Evolutionary conservation across 148 eudicot species (phyloP).

Genomic region (Gaultheria prostrata): DNA sequence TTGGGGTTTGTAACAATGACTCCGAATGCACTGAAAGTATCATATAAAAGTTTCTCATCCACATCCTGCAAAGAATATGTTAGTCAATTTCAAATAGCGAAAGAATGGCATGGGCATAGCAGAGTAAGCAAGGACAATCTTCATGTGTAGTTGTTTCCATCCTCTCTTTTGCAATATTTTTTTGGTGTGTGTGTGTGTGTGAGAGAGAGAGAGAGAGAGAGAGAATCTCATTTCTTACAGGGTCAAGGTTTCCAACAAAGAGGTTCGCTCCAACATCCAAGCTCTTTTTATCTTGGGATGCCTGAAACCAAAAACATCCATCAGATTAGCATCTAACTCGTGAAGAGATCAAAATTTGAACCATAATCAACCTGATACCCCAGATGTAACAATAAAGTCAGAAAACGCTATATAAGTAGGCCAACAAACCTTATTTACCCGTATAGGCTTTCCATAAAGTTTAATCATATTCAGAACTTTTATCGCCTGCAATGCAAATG

Average conservation of each 20-base stretch:
- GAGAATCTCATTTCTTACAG: constrained; percentile 47
- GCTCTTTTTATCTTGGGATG: constrained; percentile 97
- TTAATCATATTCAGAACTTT: constrained; percentile 96
- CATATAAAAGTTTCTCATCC: constrained; percentile 91
- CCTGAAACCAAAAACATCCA: constrained; percentile 42
- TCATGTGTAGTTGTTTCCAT: not conserved
- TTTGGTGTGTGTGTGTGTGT: not conserved
- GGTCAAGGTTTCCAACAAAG: constrained; percentile 94
- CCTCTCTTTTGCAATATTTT: not conserved
- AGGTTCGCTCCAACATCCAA: constrained; percentile 99
- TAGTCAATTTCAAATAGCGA: not conserved
- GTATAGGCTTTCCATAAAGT: constrained; percentile 85
- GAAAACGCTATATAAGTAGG: not conserved
- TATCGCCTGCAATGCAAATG: constrained; percentile 63
- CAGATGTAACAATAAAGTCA: not conserved
- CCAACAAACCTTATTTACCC: constrained; percentile 73
- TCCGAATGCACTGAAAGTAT: constrained; percentile 99
- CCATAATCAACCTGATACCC: not conserved
- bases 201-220: no score
- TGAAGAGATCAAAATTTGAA: not conserved
- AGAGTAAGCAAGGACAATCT: not conserved
- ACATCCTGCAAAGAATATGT: constrained; percentile 63
- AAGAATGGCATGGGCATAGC: not conserved
- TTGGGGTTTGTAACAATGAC: constrained; percentile 91
- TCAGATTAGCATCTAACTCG: constrained; percentile 1